Base-by-base conservation (phyloP, 2,329 filamentous ascomycete species). In the Hymenoscyphus infarciens region DNA sequence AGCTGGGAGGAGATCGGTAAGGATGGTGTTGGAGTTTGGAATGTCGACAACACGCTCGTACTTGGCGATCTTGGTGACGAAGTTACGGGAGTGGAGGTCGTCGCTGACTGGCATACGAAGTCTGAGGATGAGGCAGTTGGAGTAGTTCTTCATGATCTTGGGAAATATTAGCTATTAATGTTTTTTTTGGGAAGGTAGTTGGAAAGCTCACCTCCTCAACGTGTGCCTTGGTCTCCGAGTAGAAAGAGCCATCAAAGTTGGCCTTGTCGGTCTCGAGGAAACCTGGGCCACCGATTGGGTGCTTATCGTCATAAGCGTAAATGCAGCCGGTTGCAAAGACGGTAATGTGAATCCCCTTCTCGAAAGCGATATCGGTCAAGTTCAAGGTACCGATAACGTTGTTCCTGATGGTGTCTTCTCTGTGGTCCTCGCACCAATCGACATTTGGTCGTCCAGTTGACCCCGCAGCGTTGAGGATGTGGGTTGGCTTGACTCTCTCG, bases 351-450 rank as follows among this genome's bases (percentile, higher is more conserved):
- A 89, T 80, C 67, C 80, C 80, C 62, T 79, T 79, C 66, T 82
- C 76, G 69, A 77, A 83, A 75, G 86, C 89, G 73, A 78, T 80
- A 72, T 89, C 85, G 38, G 85, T 79, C 69, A 89, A 75, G 72
- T 86, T 88, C 67, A 88, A 72, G 39, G 85, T 84, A 60, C 87
- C 87, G 56, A 88, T 82, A 61, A 86, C 86, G 71, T 90, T 90
- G 73, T 83, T 87, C 63, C 86, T 81, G 72, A 89, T 82, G 6
- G 87, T 89, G 61, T 83, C 82, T 74, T 87, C 82, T 76, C 84
- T 87, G 78, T 89, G 82, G 71, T 87, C 84, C 76, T 90, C 87
- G 70, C 87, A 89, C 86, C 86, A 88, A 75, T 89, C 87, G 73
- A 88, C 85, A 67, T 89, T 89, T 66, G 86, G 86, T 27, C 85